phyloP scores from a whole-genome alignment of 2,329 filamentous ascomycete species.

The Seiridium cupressi region DNA sequence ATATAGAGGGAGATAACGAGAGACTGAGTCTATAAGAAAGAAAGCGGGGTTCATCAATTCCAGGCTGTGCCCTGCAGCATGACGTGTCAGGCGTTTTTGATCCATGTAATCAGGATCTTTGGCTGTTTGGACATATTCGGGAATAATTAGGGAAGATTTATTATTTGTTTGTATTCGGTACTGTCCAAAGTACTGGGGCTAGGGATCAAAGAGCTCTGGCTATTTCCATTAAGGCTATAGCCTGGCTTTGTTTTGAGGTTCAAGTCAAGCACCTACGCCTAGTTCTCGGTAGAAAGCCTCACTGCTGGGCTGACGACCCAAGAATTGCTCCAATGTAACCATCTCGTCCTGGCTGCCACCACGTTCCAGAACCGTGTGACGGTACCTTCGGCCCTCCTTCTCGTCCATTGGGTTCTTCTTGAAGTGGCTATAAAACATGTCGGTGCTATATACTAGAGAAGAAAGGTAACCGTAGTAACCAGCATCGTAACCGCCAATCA shows the following conservation, averaged over 20 bases:
- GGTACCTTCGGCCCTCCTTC: constrained; percentile 70
- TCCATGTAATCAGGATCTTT: no score
- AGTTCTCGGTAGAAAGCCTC: constrained; percentile 81
- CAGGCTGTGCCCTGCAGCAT: no score
- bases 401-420: constrained; percentile 75
- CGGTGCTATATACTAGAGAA: constrained; percentile 77
- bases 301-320: constrained; percentile 72
- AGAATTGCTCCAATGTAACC: constrained; percentile 73
- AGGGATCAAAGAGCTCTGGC: no score
- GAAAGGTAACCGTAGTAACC: constrained; percentile 78
- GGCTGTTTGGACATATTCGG: no score
- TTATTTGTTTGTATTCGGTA: no score
- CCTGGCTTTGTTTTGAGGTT: not conserved
- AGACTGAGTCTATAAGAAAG: no score
- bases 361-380: constrained; percentile 74
- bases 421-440: constrained; percentile 85
- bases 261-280: constrained; percentile 40
- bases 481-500: constrained; percentile 82
- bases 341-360: constrained; percentile 81
- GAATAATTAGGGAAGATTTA: no score
- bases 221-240: not conserved
- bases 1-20: no score
- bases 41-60: no score
- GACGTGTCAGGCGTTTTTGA: no score
- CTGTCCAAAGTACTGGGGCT: no score